A percentile compares a stretch with the other conserved stretches of the same genome.
phyloP scores from a whole-genome alignment of 1,284 basidiomycete species.

The Sanguinoderma infundibulare region DNA sequence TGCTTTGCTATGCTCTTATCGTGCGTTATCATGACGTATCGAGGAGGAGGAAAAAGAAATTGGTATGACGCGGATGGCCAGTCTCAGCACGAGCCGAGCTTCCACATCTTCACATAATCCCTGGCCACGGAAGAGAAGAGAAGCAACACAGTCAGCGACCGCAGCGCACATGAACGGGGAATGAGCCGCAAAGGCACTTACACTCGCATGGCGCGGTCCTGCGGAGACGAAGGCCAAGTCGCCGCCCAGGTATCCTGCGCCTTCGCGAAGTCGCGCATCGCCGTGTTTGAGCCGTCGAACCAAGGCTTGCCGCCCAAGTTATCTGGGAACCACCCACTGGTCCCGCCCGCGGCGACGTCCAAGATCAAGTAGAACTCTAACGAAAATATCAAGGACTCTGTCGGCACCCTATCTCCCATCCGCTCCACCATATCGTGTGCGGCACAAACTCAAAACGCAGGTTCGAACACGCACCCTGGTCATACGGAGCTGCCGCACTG shows the following conservation, averaged over 20 bases:
- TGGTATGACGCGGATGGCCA: not conserved
- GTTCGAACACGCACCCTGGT: constrained; percentile 55
- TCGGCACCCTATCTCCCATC: not conserved
- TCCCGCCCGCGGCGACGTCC: constrained; percentile 82
- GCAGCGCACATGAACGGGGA: not conserved
- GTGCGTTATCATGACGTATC: not conserved
- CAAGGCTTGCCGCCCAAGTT: constrained; percentile 76
- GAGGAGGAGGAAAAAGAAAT: not conserved
- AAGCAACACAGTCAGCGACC: not conserved
- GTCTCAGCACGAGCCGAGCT: constrained; percentile 34
- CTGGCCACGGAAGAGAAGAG: too few relatives aligned
- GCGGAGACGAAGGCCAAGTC: constrained; percentile 68
- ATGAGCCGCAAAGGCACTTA: constrained; percentile 47
- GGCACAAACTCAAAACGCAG: not conserved
- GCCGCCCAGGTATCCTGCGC: constrained; percentile 69
- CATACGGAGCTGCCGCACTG: constrained; percentile 72
- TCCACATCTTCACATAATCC: constrained; percentile 74
- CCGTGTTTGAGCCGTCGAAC: constrained; percentile 69
- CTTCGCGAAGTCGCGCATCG: constrained; percentile 72
- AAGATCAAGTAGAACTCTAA: constrained; percentile 83
- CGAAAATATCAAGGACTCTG: not conserved
- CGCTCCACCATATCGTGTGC: not conserved
- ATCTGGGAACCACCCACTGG: constrained; percentile 90
- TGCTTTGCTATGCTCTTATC: not conserved
- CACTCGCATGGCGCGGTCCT: constrained; percentile 74